These are phyloP conservation scores for Boletus barrowsii DNA, from an alignment of 768 basidiomycete species.

Conservation along the genomic window DNA sequence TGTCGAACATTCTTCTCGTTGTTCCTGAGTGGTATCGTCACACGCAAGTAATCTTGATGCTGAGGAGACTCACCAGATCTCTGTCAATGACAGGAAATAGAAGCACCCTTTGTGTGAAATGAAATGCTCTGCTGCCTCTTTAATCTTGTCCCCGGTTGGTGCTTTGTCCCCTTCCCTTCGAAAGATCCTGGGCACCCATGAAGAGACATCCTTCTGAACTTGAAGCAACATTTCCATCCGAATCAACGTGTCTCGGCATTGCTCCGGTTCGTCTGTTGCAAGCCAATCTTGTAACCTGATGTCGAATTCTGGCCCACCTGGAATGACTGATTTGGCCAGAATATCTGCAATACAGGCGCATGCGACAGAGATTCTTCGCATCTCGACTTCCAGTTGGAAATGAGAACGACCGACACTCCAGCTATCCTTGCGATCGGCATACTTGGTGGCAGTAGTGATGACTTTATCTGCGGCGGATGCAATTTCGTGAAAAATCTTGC, in stretches of 20 bases:
- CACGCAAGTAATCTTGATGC: no score
- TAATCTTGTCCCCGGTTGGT: neutral
- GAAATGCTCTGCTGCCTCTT: neutral
- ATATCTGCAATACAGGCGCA: neutral
- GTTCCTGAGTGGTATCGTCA: neutral
- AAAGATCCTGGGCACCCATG: neutral
- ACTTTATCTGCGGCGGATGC: neutral
- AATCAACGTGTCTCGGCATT: neutral
- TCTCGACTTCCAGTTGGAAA: neutral
- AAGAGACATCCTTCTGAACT: neutral
- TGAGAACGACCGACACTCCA: neutral
- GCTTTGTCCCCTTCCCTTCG: neutral
- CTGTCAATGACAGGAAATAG: neutral
- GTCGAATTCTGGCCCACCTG: neutral
- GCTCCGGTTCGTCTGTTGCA: neutral
- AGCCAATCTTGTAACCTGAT: neutral
- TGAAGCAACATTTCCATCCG: neutral
- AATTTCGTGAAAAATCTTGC: neutral
- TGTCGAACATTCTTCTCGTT: neutral
- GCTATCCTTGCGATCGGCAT: neutral
- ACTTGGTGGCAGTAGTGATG: neutral
- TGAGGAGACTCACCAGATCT: constrained; percentile 1
- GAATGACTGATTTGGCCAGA: neutral
- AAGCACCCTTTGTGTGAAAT: neutral
- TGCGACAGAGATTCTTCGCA: neutral